These are phyloP conservation scores for Colletotrichum sp. DNA, from an alignment of 2,329 filamentous ascomycete species.

Conservation along the genomic window DNA sequence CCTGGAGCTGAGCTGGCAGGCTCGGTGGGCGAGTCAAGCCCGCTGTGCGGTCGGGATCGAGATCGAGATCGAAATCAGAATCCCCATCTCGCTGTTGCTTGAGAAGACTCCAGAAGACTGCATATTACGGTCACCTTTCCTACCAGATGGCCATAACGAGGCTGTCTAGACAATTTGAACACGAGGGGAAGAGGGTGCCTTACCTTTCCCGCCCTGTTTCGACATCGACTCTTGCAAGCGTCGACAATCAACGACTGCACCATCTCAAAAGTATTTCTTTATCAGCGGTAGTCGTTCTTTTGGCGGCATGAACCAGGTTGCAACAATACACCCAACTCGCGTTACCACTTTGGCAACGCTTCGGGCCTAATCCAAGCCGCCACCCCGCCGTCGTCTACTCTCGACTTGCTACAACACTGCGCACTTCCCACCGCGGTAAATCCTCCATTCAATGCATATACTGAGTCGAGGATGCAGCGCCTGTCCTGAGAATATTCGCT, in stretches of 20 bases:
- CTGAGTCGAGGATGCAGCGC: background rate
- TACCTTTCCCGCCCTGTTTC: background rate
- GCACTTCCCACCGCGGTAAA: background rate
- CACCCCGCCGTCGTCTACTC: background rate
- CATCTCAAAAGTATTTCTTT: background rate
- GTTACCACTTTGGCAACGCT: background rate
- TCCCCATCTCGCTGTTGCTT: background rate
- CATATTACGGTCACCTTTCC: background rate
- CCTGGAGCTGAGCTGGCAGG: conserved; percentile 9
- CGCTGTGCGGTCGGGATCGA: background rate
- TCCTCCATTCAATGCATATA: background rate
- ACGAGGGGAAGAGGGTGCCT: background rate
- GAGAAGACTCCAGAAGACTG: too few relatives aligned
- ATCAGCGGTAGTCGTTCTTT: background rate
- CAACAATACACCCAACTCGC: background rate
- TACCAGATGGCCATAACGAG: background rate
- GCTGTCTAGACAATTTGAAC: background rate
- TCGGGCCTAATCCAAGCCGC: background rate
- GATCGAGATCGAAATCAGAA: background rate
- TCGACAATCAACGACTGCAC: background rate
- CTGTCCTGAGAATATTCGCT: background rate
- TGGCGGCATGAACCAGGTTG: background rate
- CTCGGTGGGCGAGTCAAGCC: background rate
- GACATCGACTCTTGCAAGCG: background rate
- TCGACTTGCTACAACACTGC: background rate